Percentiles rank a stretch among this genome's conserved stretches.
Evolutionary conservation across 805 yeast species (phyloP).

Genomic region (Wickerhamiella occidentalis): DNA sequence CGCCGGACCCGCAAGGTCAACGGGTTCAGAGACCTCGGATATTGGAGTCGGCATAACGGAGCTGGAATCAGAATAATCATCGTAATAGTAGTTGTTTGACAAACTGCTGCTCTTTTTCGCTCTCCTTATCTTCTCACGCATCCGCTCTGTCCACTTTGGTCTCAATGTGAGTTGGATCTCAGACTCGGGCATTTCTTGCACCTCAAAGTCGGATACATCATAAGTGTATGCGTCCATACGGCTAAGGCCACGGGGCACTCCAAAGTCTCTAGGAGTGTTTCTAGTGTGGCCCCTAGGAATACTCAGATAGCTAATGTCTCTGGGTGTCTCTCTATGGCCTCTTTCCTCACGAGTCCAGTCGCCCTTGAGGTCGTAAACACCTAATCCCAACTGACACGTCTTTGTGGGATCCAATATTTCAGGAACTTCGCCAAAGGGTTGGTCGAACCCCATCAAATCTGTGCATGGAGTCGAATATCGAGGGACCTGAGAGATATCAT

Average conservation of each 20-base stretch:
- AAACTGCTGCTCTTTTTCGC: background rate
- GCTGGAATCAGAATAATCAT: background rate
- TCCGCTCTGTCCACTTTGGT: slow-evolving; percentile 7
- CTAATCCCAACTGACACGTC: background rate
- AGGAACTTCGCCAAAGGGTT: slow-evolving; percentile 6
- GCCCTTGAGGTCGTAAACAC: slow-evolving; percentile 1
- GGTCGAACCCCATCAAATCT: background rate
- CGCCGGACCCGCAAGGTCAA: background rate
- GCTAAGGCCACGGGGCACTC: background rate
- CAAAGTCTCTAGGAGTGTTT: background rate
- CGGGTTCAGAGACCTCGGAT: background rate
- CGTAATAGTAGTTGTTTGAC: background rate
- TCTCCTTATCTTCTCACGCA: background rate
- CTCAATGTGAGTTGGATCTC: background rate
- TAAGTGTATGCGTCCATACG: background rate
- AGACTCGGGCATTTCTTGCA: background rate
- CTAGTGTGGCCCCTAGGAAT: background rate
- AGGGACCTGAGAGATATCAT: slow-evolving; percentile 5
- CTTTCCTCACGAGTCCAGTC: background rate
- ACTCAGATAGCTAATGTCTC: background rate
- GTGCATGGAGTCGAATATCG: slow-evolving; percentile 3
- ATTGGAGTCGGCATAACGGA: background rate
- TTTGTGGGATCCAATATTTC: slow-evolving; percentile 4
- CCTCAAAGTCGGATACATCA: background rate
- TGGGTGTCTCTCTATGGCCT: background rate